Percentiles rank a stretch among this genome's conserved stretches.
Evolutionary conservation across 1,284 basidiomycete species (phyloP).

Genomic region (Pseudozyma pruni): DNA sequence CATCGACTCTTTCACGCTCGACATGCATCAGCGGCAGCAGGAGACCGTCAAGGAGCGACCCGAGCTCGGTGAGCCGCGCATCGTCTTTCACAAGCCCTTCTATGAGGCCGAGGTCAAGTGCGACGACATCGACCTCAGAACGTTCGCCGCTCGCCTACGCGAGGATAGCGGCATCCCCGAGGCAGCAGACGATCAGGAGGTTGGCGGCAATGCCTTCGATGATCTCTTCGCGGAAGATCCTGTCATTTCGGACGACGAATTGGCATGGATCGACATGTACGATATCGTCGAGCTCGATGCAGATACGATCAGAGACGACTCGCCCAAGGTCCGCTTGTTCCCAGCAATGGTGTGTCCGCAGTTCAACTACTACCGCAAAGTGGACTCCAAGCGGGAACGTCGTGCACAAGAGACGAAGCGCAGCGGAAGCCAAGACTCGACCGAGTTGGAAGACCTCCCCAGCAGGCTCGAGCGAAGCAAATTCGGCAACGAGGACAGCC

Average conservation of each 20-base stretch:
- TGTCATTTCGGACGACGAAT: conserved; percentile 42
- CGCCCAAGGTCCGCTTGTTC: conserved; percentile 75
- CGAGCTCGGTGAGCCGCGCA: conserved; percentile 69
- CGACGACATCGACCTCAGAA: conserved; percentile 81
- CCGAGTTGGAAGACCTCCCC: conserved; percentile 33
- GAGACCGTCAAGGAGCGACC: conserved; percentile 72
- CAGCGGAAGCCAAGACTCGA: background rate
- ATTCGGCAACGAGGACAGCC: conserved; percentile 87
- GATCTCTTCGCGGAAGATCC: conserved; percentile 45
- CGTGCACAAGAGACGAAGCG: conserved; percentile 60
- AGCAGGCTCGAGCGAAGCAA: conserved; percentile 71
- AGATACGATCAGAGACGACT: conserved; percentile 69
- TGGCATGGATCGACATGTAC: conserved; percentile 79
- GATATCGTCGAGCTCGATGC: conserved; percentile 85
- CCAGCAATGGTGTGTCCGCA: conserved; percentile 82
- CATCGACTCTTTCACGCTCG: conserved; percentile 83
- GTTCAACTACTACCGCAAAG: conserved; percentile 77
- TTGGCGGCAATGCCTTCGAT: conserved; percentile 54
- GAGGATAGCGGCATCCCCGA: conserved; percentile 29
- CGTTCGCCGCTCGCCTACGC: conserved; percentile 79
- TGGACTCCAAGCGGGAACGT: conserved; percentile 71
- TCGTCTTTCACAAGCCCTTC: conserved; percentile 79
- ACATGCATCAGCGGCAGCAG: conserved; percentile 91
- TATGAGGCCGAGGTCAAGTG: conserved; percentile 90
- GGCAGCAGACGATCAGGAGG: conserved; percentile 59